phyloP scores from a whole-genome alignment of 2,329 filamentous ascomycete genomes.

The Bretziella fagacearum region DNA sequence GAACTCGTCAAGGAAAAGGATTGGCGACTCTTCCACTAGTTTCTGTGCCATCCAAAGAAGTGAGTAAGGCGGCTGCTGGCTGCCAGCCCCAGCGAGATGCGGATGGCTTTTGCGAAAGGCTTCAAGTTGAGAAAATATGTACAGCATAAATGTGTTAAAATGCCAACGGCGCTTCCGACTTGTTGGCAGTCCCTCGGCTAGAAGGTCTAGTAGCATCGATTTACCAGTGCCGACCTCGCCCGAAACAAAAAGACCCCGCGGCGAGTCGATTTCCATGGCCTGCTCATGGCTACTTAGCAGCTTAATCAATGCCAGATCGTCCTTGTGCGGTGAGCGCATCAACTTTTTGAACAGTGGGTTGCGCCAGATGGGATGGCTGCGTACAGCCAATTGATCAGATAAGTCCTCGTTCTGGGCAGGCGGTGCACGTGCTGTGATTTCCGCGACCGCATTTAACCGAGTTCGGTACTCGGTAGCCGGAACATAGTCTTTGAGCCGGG shows the following conservation, averaged over 20 bases:
- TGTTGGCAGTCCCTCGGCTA: constrained; percentile 62
- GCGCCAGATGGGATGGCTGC: constrained; percentile 37
- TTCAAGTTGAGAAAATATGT: constrained; percentile 57
- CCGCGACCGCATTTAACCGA: constrained; percentile 43
- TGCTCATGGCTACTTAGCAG: constrained; percentile 55
- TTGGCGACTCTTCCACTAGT: constrained; percentile 55
- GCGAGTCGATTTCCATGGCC: constrained; percentile 54
- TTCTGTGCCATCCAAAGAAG: constrained; percentile 59
- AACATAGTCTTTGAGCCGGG: constrained; percentile 60
- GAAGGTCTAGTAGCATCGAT: constrained; percentile 66
- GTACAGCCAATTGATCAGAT: constrained; percentile 27
- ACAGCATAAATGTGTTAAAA: constrained; percentile 76
- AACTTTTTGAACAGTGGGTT: constrained; percentile 44
- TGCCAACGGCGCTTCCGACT: constrained; percentile 60
- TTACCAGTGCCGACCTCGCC: constrained; percentile 74
- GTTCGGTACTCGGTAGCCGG: constrained; percentile 52
- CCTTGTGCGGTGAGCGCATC: constrained; percentile 25
- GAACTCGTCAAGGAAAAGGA: constrained; percentile 70
- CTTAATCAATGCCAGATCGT: constrained; percentile 38
- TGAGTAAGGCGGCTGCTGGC: constrained; percentile 38
- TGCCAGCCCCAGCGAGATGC: constrained; percentile 15
- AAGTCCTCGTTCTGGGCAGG: constrained; percentile 17
- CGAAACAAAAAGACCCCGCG: constrained; percentile 58
- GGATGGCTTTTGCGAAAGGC: constrained; percentile 31
- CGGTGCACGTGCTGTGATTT: constrained; percentile 24